These are phyloP conservation scores for Alternaria arbusti DNA, from an alignment of 2,329 filamentous ascomycete genomes.

Conservation along the genomic window DNA sequence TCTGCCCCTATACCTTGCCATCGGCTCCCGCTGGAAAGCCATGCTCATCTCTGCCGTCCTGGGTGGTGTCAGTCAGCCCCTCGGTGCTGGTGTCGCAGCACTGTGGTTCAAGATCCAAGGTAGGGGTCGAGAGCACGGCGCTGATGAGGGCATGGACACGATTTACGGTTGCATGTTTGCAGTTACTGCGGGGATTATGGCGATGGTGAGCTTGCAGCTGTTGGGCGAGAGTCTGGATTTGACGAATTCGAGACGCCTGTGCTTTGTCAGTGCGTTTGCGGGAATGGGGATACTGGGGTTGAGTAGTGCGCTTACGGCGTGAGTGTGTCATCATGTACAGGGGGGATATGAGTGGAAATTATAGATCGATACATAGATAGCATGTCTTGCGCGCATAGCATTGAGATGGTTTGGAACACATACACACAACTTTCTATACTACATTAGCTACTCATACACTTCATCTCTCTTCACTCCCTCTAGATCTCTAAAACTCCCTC, in stretches of 20 bases:
- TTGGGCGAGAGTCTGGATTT: constrained; percentile 85
- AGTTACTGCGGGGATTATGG: constrained; percentile 91
- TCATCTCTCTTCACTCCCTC: not conserved
- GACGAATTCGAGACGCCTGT: constrained; percentile 78
- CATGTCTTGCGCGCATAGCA: not conserved
- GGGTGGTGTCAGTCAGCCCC: constrained; percentile 84
- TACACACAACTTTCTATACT: not conserved
- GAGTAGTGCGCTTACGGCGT: constrained; percentile 81
- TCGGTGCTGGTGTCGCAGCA: constrained; percentile 83
- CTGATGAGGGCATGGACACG: constrained; percentile 61
- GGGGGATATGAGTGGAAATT: no score
- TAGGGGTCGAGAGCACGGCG: constrained; percentile 49
- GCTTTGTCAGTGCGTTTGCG: constrained; percentile 79
- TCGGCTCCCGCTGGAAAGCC: constrained; percentile 78
- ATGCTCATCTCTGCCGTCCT: constrained; percentile 85
- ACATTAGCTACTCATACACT: not conserved
- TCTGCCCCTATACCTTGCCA: constrained; percentile 88
- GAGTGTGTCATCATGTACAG: not conserved
- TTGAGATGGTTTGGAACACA: not conserved
- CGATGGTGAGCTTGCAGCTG: constrained; percentile 86
- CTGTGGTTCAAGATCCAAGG: constrained; percentile 81
- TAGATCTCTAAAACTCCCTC: constrained; percentile 32
- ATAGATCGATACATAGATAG: no score
- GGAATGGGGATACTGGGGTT: constrained; percentile 88
- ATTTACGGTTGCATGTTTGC: constrained; percentile 86